These are phyloP conservation scores for Entamoeba histolytica DNA, from an alignment of 208 protist genomes.

Conservation along the genomic window DNA sequence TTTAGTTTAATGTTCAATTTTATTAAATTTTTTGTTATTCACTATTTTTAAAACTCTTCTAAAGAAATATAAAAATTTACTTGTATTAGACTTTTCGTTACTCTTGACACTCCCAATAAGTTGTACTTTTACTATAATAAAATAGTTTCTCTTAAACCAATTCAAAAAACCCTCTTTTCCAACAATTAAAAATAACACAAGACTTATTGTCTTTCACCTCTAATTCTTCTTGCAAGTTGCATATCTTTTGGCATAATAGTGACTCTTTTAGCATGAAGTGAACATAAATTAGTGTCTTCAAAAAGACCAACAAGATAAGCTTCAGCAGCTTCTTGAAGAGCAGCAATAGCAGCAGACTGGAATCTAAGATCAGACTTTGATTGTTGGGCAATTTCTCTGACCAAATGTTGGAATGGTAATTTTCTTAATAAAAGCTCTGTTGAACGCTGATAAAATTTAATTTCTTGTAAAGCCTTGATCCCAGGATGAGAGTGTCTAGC, in stretches of 20 bases:
- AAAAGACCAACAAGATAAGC: conserved; percentile 61
- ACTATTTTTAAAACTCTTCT: too few relatives aligned
- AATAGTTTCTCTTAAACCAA: too few relatives aligned
- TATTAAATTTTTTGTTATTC: too few relatives aligned
- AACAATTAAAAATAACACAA: too few relatives aligned
- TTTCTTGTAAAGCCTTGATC: neutral
- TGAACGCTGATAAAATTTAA: neutral
- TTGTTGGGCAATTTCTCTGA: neutral
- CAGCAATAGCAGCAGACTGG: neutral
- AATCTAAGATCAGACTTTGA: neutral
- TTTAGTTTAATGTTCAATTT: too few relatives aligned
- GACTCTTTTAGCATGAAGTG: conserved; percentile 55
- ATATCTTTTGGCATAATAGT: conserved; percentile 55
- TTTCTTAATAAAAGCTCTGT: neutral
- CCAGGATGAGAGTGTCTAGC: neutral
- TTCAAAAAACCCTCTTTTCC: too few relatives aligned
- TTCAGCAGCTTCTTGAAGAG: conserved; percentile 30
- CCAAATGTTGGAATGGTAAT: neutral
- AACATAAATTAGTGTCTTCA: conserved; percentile 61
- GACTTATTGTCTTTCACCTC: neutral
- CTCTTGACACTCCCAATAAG: too few relatives aligned
- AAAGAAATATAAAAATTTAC: too few relatives aligned
- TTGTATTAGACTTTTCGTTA: too few relatives aligned
- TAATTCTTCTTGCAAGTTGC: conserved; percentile 30
- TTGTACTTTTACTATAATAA: too few relatives aligned